A percentile compares a stretch with the other conserved stretches of the same genome.
Evolutionary conservation across 495 filamentous ascomycete genomes (phyloP).

Genomic region (Tuber indicum): DNA sequence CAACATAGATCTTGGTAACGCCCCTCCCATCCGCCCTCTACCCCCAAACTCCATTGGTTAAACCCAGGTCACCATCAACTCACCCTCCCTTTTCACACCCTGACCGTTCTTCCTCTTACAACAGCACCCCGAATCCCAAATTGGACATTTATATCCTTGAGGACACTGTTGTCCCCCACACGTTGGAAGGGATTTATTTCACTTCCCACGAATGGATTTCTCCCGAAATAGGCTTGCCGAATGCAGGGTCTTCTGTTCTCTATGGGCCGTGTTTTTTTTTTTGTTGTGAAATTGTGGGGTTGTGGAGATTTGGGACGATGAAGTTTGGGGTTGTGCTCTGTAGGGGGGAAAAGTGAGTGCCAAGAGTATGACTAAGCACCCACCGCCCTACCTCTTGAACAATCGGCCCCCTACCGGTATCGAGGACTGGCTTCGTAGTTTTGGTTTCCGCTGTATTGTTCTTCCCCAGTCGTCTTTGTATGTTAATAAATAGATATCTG

Average conservation of each 20-base stretch:
- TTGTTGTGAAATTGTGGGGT: neutral
- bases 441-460: neutral
- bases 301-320: neutral
- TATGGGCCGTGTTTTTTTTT: neutral
- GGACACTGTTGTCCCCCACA: neutral
- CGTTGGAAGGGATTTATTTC: neutral
- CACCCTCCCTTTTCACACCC: neutral
- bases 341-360: neutral
- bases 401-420: neutral
- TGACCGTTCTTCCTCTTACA: neutral
- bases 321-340: neutral
- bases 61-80: neutral
- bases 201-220: neutral
- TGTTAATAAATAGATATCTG: neutral
- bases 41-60: neutral
- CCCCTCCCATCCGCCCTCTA: neutral
- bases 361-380: neutral
- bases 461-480: neutral
- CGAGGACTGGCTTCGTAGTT: neutral
- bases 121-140: neutral
- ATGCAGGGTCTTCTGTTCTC: neutral
- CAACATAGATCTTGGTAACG: conserved; percentile 2
- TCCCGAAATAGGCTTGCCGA: neutral
- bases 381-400: neutral
- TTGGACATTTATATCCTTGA: neutral